Percentiles rank a stretch among this genome's conserved stretches.
Evolutionary conservation across 371 early-diverging fungal genomes (phyloP).

Genomic region (Mortierella sp.): DNA sequence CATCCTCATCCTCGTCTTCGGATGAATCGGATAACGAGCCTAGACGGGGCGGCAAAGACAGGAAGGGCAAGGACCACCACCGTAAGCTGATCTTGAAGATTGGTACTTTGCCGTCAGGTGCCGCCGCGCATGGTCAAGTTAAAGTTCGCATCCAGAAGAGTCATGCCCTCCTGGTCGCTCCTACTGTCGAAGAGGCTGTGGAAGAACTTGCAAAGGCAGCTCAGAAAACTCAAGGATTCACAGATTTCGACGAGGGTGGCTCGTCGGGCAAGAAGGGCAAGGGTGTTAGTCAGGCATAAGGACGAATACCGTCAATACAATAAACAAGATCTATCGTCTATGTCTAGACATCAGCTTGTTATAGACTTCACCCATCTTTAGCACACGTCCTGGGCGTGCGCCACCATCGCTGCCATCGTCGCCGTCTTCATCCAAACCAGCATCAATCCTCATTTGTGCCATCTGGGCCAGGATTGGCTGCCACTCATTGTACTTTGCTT

Average conservation of each 20-base stretch:
- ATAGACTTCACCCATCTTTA: constrained; percentile 52
- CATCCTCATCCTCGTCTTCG: no score
- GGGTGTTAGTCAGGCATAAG: constrained; percentile 9
- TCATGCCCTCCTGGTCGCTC: constrained; percentile 34
- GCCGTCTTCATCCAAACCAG: constrained; percentile 54
- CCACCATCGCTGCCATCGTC: constrained; percentile 26
- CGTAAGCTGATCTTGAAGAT: constrained; percentile 20
- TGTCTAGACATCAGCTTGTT: constrained; percentile 52
- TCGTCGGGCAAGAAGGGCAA: constrained; percentile 10
- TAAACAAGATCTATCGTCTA: constrained; percentile 50
- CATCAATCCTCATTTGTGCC: constrained; percentile 56
- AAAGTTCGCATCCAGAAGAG: constrained; percentile 25
- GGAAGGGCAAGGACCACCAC: not conserved
- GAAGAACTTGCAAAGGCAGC: constrained; percentile 27
- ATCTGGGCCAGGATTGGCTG: constrained; percentile 58
- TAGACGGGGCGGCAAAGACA: not conserved
- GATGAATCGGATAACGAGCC: constrained; percentile 7
- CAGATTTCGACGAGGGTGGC: not conserved
- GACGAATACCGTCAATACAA: no score
- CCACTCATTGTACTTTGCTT: constrained; percentile 56
- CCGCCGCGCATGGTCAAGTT: constrained; percentile 19
- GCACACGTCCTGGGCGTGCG: constrained; percentile 36
- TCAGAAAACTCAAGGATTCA: constrained; percentile 33
- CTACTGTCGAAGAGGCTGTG: constrained; percentile 35
- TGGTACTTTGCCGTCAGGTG: constrained; percentile 7